Evolutionary conservation across 1,139 yeast species (phyloP), one percentile per base, ranked within the genome.

Genomic region (Hanseniaspora uvarum): DNA sequence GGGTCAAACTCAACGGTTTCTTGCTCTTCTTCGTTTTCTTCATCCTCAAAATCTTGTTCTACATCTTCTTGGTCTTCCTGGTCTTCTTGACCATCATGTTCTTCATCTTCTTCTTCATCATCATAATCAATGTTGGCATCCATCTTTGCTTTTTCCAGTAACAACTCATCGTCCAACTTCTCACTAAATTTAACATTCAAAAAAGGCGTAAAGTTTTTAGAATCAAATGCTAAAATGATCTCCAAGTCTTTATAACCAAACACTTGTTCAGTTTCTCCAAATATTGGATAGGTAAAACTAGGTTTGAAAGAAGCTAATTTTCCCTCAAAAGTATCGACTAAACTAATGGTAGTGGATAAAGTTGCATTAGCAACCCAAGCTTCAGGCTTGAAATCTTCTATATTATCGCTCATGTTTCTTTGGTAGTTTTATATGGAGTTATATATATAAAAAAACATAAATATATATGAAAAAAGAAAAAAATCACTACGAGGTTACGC

Each of bases 191-290:
- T 76, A 53, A 83, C 78, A 55, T 79, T 79, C 34, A 81, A 63
- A 30, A 75, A 71, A 10, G 86, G 84, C 36, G 73, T 68, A 62
- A 82, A 69, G 0, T 81, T 75, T 12, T 69, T 62, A 12, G 79
- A 70, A 60, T 81, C 85, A 62, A 79, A 79, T 3, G 75, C 79
- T 24, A 82, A 61, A 58, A 68, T 60, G 56, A 80, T 76, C 46
- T 73, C 72, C 46, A 89, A 72, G 61, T 79, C 83, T 60, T 82
- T 75, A 65, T 79, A 94, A 1, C 99, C 99, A 65, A 81, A 87
- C 10, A 94, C 81, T 53, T 83, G 81, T 65, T 94, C 98, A 1
- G 87, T 76, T 55, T 88, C 96, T 10, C 97, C 97, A 70, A 80
- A 92, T 14, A 92, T 82, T 2, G 96, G 95, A 67, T 92, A 92